Evolutionary conservation across 192 early-diverging fungal genomes (phyloP).

Genomic region (Coemansia reversa): DNA sequence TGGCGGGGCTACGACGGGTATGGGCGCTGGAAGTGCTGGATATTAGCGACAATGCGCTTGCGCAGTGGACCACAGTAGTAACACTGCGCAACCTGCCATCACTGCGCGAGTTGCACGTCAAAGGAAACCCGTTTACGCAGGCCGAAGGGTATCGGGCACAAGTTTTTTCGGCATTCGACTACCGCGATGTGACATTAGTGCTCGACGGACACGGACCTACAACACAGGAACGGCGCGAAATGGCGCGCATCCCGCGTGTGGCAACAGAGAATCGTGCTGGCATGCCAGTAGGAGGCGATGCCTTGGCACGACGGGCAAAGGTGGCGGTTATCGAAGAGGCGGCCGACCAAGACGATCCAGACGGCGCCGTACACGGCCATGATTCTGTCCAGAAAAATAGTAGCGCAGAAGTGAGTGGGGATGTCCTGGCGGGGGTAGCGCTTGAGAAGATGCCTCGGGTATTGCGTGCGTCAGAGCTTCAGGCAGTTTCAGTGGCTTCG

Average conservation of each 20-base stretch:
- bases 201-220: conserved; percentile 40
- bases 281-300: neutral
- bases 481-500: conserved; percentile 29
- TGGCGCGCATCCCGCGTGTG: conserved; percentile 46
- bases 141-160: conserved; percentile 19
- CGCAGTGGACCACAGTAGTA: conserved; percentile 21
- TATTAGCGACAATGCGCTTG: conserved; percentile 31
- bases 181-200: conserved; percentile 38
- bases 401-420: neutral
- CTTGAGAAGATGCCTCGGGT: conserved; percentile 34
- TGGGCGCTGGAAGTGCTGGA: conserved; percentile 47
- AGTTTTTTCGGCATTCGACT: conserved; percentile 51
- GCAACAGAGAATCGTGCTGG: conserved; percentile 33
- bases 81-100: conserved; percentile 45
- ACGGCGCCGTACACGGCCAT: neutral
- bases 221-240: conserved; percentile 33
- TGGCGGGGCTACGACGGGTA: conserved; percentile 37
- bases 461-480: conserved; percentile 46
- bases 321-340: conserved; percentile 52
- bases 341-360: conserved; percentile 11
- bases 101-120: conserved; percentile 25
- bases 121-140: conserved; percentile 40
- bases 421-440: neutral
- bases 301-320: conserved; percentile 35
- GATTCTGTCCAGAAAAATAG: neutral